Base-by-base conservation (phyloP, 139 green algal genomes). In the Picochlorum sp. region DNA sequence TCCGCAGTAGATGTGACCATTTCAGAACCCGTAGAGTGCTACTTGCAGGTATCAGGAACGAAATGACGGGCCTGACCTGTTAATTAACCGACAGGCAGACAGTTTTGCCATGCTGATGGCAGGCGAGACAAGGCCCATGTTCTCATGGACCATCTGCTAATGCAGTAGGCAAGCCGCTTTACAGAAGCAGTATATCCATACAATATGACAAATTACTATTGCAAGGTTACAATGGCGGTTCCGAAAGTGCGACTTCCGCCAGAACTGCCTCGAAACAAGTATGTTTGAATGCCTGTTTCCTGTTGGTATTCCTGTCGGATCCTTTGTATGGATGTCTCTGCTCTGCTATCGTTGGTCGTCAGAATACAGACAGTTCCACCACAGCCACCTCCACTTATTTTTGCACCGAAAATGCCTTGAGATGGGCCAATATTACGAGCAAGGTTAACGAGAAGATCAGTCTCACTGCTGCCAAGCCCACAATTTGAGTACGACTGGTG, bases 351-450 rank as follows among this genome's bases (percentile, higher is more conserved):
- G 0, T 56, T 65, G 3, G 23, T 23, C 4, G 58, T 62, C 8
- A 85, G 58, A 1, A 85, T 59, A 61, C 76, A 78, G 15, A 85
- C 76, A 5, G 72, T 79, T 24, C 92, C 92, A 20, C 92, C 92
- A 52, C 72, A 87, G 8, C 92, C 92, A 8, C 91, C 92, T 2
- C 92, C 92, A 2, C 88, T 97, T 68, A 97, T 96, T 71, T 97
- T 97, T 3, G 88, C 91, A 2, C 92, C 92, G 60, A 80, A 95
- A 37, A 98, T 65, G 1, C 73, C 50, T 0, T 74, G 74, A 6
- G 21, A 34, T 4, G 60, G 6, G 2, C 74, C 69, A 15, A 38
- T 47, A 10, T 58, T 60, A 6, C 32, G 24, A 3, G 79, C 78
- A 0, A 59, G 46, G 4, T 10, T 49, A 21, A 89, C 82, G 4